Percentiles rank a stretch among this genome's conserved stretches.
Evolutionary conservation across 768 basidiomycete species (phyloP).

Genomic region (Amyloporia xantha): DNA sequence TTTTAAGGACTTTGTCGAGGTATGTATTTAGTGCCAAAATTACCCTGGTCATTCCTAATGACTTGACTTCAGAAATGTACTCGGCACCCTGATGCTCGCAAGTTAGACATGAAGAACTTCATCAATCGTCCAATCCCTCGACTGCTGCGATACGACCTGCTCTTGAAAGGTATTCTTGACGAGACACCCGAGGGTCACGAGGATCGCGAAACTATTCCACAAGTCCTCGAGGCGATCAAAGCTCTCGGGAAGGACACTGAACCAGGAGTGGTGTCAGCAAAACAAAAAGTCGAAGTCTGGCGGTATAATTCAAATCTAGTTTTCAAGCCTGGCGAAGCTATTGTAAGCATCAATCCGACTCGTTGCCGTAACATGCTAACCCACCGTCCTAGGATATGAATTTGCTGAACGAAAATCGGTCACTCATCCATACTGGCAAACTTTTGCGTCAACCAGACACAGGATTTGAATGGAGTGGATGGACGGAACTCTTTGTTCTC

Average conservation of each 20-base stretch:
- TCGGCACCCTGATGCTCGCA: slow-evolving; percentile 70
- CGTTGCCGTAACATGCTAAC: background rate
- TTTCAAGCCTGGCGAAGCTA: slow-evolving; percentile 72
- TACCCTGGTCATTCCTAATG: background rate
- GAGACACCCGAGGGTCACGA: slow-evolving; percentile 69
- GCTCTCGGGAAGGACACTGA: slow-evolving; percentile 82
- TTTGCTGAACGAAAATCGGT: slow-evolving; percentile 73
- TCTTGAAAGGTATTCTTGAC: slow-evolving; percentile 75
- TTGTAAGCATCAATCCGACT: slow-evolving; percentile 36
- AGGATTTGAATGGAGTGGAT: slow-evolving; percentile 82
- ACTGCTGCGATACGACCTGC: slow-evolving; percentile 79
- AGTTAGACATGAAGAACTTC: slow-evolving; percentile 89
- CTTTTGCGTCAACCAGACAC: slow-evolving; percentile 84
- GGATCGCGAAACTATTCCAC: slow-evolving; percentile 77
- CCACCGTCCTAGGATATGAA: slow-evolving; percentile 66
- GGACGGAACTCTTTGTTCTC: slow-evolving; percentile 85
- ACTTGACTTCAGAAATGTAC: slow-evolving; percentile 34
- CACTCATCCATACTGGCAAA: slow-evolving; percentile 78
- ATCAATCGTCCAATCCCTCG: slow-evolving; percentile 90
- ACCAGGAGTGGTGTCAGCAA: slow-evolving; percentile 77
- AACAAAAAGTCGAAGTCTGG: slow-evolving; percentile 89
- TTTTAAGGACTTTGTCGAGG: slow-evolving; percentile 81
- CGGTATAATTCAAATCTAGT: slow-evolving; percentile 71
- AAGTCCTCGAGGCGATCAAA: slow-evolving; percentile 83
- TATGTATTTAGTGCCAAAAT: slow-evolving; percentile 29